phyloP scores from a whole-genome alignment of 345 rosid genomes.

The Viola odorata region DNA sequence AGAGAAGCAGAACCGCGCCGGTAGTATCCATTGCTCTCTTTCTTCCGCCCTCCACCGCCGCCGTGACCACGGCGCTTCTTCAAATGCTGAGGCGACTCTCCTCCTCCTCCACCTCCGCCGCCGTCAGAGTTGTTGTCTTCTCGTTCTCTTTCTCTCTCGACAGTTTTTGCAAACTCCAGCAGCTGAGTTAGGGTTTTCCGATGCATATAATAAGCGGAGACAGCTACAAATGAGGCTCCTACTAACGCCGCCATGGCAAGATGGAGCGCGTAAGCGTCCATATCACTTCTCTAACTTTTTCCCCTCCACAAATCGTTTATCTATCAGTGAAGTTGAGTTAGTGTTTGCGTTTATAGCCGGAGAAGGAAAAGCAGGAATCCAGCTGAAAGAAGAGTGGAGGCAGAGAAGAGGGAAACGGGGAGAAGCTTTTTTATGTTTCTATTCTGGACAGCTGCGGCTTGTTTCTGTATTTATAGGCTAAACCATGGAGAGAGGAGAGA shows the following conservation, averaged over 20 bases:
- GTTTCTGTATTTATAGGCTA: conserved; percentile 19
- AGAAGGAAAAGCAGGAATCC: background rate
- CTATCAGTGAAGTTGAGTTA: background rate
- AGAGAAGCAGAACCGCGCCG: conserved; percentile 63
- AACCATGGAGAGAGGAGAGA: background rate
- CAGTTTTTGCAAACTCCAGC: conserved; percentile 80
- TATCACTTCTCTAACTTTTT: conserved; percentile 5
- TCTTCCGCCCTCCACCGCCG: conserved; percentile 22
- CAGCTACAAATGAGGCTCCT: conserved; percentile 92
- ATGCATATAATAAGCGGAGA: conserved; percentile 89
- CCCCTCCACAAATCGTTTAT: background rate
- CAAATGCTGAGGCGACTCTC: conserved; percentile 35
- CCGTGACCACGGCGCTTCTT: conserved; percentile 38
- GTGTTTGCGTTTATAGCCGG: background rate
- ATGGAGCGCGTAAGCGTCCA: conserved; percentile 77
- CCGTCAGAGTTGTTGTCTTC: conserved; percentile 42
- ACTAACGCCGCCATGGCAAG: conserved; percentile 96
- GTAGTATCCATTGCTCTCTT: conserved; percentile 45
- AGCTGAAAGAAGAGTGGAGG: background rate
- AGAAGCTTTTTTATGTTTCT: background rate
- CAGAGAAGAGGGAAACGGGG: background rate
- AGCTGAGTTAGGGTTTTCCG: conserved; percentile 84
- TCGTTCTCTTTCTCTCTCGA: conserved; percentile 47
- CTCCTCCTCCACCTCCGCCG: conserved; percentile 14
- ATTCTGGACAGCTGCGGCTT: conserved; percentile 4